Evolutionary conservation across 495 filamentous ascomycete genomes (phyloP).

Genomic region (Daldinia childiae): DNA sequence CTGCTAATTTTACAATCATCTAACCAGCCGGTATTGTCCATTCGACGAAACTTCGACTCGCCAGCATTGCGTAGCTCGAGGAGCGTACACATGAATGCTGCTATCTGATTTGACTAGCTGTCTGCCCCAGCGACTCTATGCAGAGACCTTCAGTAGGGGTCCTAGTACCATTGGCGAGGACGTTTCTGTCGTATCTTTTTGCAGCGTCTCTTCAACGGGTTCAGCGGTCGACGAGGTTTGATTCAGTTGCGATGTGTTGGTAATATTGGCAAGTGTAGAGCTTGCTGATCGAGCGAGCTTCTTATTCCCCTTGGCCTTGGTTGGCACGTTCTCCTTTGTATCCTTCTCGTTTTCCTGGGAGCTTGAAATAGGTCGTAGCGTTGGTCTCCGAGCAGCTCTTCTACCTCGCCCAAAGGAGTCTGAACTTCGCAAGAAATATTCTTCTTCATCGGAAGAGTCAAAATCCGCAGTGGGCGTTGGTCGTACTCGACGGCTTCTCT

Average conservation of each 20-base stretch:
- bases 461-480: conserved; percentile 22
- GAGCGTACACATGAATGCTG: conserved; percentile 8
- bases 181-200: conserved; percentile 1
- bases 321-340: conserved; percentile 30
- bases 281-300: conserved; percentile 29
- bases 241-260: background rate
- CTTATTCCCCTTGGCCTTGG: conserved; percentile 6
- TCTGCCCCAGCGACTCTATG: conserved; percentile 25
- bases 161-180: conserved; percentile 10
- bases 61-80: conserved; percentile 9
- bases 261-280: conserved; percentile 29
- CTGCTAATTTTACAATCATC: conserved; percentile 32
- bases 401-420: conserved; percentile 38
- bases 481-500: conserved; percentile 20
- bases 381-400: conserved; percentile 34
- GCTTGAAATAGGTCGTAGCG: conserved; percentile 34
- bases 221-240: background rate
- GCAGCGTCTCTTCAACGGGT: background rate
- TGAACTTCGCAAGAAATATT: conserved; percentile 29
- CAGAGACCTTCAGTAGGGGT: conserved; percentile 13
- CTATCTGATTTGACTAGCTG: conserved; percentile 19
- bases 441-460: conserved; percentile 39
- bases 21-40: conserved; percentile 16
- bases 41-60: conserved; percentile 4
- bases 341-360: conserved; percentile 39